Conservation (phyloP, 305 asterid genomes). For the Fraxinus latifolia region DNA sequence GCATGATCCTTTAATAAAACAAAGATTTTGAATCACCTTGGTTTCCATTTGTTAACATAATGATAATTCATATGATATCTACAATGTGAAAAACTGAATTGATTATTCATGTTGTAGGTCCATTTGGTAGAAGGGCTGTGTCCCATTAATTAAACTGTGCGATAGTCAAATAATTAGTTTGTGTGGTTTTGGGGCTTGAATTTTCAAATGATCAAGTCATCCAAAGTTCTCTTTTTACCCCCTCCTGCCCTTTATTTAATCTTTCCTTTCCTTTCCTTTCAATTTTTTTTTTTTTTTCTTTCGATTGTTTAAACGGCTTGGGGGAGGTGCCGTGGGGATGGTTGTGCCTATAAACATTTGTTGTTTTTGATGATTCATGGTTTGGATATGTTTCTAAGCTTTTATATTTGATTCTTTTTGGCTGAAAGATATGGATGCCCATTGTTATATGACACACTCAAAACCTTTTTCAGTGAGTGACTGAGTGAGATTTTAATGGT, state of each 20-base stretch:
- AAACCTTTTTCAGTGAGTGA: neutral
- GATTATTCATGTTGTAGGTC: neutral
- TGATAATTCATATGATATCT: neutral
- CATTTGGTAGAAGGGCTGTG: neutral
- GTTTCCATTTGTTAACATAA: neutral
- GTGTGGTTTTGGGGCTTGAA: neutral
- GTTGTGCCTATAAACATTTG: neutral
- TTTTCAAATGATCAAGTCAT: neutral
- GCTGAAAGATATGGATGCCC: neutral
- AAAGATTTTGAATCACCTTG: neutral
- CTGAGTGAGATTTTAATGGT: conserved; percentile 25
- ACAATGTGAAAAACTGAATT: neutral
- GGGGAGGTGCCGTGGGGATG: neutral
- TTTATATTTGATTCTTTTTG: neutral
- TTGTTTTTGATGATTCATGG: neutral
- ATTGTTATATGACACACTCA: neutral
- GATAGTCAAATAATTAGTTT: neutral
- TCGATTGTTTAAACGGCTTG: neutral
- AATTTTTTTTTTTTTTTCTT: no score
- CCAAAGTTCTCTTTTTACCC: neutral
- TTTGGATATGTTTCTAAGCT: neutral
- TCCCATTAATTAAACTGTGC: neutral
- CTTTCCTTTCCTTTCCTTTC: neutral
- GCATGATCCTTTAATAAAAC: neutral
- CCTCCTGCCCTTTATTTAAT: neutral